phyloP scores from a whole-genome alignment of 805 yeast species.

The Spathaspora arborariae region DNA sequence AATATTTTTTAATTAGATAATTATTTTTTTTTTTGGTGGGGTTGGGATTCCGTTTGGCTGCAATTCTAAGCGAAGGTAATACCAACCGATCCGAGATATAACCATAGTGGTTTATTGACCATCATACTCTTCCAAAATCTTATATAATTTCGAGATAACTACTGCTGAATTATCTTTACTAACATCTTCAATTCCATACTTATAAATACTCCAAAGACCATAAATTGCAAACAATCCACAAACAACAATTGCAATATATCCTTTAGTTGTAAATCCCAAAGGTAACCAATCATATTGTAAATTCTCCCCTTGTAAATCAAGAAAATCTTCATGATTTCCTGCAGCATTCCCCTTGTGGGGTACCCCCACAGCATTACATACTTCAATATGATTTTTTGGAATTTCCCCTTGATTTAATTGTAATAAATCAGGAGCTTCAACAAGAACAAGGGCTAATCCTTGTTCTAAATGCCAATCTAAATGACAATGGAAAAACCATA shows the following conservation, averaged over 20 bases:
- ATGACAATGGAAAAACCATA: conserved; percentile 98
- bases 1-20: not conserved
- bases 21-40: not conserved
- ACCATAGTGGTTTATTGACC: not conserved
- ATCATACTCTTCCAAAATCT: conserved; percentile 26
- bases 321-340: conserved; percentile 51
- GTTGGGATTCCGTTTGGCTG: not conserved
- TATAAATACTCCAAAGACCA: conserved; percentile 58
- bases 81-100: not conserved
- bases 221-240: conserved; percentile 55
- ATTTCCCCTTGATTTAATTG: conserved; percentile 36
- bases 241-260: conserved; percentile 57
- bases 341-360: conserved; percentile 68
- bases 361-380: conserved; percentile 46
- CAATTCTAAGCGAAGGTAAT: not conserved
- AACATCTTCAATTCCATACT: conserved; percentile 65
- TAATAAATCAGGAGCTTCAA: conserved; percentile 79
- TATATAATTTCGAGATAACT: conserved; percentile 32
- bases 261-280: conserved; percentile 64
- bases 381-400: conserved; percentile 45
- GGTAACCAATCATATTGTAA: conserved; percentile 63
- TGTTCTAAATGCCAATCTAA: conserved; percentile 97
- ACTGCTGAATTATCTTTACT: conserved; percentile 45
- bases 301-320: conserved; percentile 57
- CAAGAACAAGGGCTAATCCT: conserved; percentile 76